These are phyloP conservation scores for Westerdykella sp. DNA, from an alignment of 2,329 filamentous ascomycete genomes.

Conservation along the genomic window DNA sequence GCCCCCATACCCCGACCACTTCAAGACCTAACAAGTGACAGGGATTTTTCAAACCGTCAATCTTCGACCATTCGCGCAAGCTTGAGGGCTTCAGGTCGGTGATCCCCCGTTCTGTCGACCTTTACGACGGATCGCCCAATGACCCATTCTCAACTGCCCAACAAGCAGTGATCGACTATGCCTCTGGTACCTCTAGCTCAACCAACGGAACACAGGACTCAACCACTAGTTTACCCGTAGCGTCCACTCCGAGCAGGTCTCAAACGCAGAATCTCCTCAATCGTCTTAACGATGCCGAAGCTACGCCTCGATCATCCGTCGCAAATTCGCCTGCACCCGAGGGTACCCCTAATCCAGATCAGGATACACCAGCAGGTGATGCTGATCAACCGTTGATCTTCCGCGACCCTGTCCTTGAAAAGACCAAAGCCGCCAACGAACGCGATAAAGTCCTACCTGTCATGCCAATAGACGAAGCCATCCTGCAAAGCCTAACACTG, in stretches of 20 bases:
- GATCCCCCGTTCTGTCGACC: constrained; percentile 81
- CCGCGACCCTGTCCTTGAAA: constrained; percentile 45
- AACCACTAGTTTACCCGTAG: constrained; percentile 36
- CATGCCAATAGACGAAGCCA: constrained; percentile 79
- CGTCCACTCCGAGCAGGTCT: constrained; percentile 47
- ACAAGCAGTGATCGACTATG: constrained; percentile 54
- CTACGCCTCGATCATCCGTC: constrained; percentile 76
- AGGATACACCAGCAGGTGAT: constrained; percentile 41
- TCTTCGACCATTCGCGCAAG: constrained; percentile 80
- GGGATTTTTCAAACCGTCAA: constrained; percentile 81
- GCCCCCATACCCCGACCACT: neutral
- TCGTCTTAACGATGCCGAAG: constrained; percentile 62
- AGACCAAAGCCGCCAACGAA: constrained; percentile 51
- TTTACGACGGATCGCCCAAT: constrained; percentile 88
- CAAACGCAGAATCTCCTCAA: constrained; percentile 65
- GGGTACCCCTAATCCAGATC: constrained; percentile 58
- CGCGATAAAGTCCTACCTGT: constrained; percentile 76
- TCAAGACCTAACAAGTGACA: constrained; percentile 13
- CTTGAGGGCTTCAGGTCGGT: constrained; percentile 72
- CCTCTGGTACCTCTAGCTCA: constrained; percentile 36
- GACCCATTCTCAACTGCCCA: constrained; percentile 85
- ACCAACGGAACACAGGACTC: constrained; percentile 34
- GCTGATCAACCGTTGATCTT: constrained; percentile 33
- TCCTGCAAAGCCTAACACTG: constrained; percentile 81
- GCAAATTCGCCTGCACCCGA: constrained; percentile 85